A percentile compares a stretch with the other conserved stretches of the same genome.
Evolutionary conservation across 2,329 filamentous ascomycete species (phyloP).

Genomic region (Lasiodiplodia hormozganensis): DNA sequence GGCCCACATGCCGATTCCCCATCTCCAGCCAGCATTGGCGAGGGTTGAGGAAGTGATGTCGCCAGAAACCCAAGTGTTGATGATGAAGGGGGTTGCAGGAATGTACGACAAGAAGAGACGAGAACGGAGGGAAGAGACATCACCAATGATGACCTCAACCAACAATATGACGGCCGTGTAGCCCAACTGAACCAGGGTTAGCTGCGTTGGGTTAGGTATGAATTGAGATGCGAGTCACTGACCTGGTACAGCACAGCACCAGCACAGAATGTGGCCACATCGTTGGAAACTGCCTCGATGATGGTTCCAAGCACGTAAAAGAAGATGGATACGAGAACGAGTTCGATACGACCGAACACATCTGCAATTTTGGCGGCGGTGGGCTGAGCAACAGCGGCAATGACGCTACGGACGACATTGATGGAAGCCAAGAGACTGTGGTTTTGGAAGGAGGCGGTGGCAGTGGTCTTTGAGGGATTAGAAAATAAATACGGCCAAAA

Average conservation of each 20-base stretch:
- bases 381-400: constrained; percentile 66
- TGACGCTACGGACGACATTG: constrained; percentile 64
- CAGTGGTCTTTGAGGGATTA: constrained; percentile 53
- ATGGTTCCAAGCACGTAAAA: constrained; percentile 64
- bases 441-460: constrained; percentile 58
- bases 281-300: constrained; percentile 60
- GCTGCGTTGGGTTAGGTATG: background rate
- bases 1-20: constrained; percentile 67
- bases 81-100: constrained; percentile 64
- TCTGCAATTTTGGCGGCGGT: constrained; percentile 67
- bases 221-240: background rate
- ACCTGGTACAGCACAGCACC: constrained; percentile 66
- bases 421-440: constrained; percentile 67
- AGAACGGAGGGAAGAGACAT: constrained; percentile 67
- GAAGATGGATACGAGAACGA: constrained; percentile 61
- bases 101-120: constrained; percentile 71
- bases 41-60: constrained; percentile 62
- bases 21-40: constrained; percentile 61
- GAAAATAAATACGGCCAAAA: background rate
- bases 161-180: constrained; percentile 68
- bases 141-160: constrained; percentile 69
- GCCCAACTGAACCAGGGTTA: constrained; percentile 53
- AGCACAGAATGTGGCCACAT: constrained; percentile 61
- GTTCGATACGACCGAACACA: constrained; percentile 67
- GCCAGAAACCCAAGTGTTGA: constrained; percentile 69